These are phyloP conservation scores for Colletotrichum sp. DNA, from an alignment of 2,329 filamentous ascomycete genomes.

Conservation along the genomic window DNA sequence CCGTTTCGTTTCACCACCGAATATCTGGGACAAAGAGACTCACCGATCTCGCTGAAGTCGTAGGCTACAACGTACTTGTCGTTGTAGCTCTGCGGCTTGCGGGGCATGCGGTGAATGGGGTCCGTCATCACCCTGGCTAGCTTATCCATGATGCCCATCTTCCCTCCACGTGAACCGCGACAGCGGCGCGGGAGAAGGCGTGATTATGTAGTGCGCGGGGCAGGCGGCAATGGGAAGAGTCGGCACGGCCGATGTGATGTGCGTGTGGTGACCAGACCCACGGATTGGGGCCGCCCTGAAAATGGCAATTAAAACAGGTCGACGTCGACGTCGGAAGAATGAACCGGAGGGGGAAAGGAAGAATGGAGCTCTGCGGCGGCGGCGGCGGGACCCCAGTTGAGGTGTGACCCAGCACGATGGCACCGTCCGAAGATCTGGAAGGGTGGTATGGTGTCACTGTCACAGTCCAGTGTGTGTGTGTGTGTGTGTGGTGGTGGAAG, in stretches of 20 bases:
- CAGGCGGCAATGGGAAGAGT: background rate
- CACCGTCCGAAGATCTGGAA: background rate
- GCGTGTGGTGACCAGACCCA: background rate
- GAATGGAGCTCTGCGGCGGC: background rate
- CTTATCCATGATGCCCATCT: slow-evolving; percentile 20
- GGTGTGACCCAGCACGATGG: slow-evolving; percentile 8
- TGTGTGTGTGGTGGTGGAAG: background rate
- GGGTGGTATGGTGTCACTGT: background rate
- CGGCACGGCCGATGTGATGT: slow-evolving; percentile 14
- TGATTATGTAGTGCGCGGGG: slow-evolving; percentile 11
- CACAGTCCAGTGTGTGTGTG: background rate
- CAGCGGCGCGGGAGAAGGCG: background rate
- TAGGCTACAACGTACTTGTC: slow-evolving; percentile 47
- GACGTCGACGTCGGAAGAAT: background rate
- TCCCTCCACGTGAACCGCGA: background rate
- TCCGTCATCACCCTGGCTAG: slow-evolving; percentile 8
- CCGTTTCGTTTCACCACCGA: background rate
- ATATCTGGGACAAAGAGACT: background rate
- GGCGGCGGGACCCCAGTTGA: background rate
- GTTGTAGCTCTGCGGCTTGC: slow-evolving; percentile 27
- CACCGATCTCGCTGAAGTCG: slow-evolving; percentile 40
- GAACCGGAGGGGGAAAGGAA: background rate
- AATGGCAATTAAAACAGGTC: background rate
- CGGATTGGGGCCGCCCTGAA: background rate
- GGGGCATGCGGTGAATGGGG: slow-evolving; percentile 10